These are phyloP conservation scores for Colletotrichum cuscutae DNA, from an alignment of 2,329 filamentous ascomycete species.

Conservation along the genomic window DNA sequence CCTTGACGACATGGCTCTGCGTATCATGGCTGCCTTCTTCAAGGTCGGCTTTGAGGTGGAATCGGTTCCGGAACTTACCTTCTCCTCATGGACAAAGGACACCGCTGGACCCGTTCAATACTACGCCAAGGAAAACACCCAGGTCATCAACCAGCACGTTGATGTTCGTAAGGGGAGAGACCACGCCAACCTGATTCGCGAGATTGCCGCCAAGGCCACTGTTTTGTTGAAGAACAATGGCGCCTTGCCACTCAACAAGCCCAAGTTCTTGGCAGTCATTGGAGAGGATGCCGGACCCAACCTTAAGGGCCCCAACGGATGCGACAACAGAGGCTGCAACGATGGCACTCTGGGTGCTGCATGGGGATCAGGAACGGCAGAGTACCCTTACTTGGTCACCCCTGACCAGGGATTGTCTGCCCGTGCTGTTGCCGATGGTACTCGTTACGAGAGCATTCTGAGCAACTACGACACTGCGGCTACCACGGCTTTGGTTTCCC, in stretches of 20 bases:
- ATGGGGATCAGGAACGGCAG: conserved; percentile 81
- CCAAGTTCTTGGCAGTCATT: conserved; percentile 80
- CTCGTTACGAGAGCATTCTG: conserved; percentile 73
- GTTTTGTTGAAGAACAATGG: conserved; percentile 90
- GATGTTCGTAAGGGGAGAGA: conserved; percentile 76
- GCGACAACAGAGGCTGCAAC: conserved; percentile 72
- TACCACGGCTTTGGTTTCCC: conserved; percentile 68
- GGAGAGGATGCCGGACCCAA: conserved; percentile 87
- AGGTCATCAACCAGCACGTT: conserved; percentile 82
- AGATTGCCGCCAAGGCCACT: conserved; percentile 81
- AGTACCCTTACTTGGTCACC: conserved; percentile 81
- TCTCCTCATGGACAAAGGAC: conserved; percentile 86
- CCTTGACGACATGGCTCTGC: conserved; percentile 90
- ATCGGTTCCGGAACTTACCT: conserved; percentile 72
- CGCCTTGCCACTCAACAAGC: conserved; percentile 80
- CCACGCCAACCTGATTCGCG: conserved; percentile 78
- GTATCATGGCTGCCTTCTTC: conserved; percentile 79
- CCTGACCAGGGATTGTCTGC: conserved; percentile 76
- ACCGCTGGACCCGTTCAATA: conserved; percentile 77
- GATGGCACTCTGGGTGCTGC: conserved; percentile 76
- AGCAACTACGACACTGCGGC: conserved; percentile 72
- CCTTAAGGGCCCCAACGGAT: conserved; percentile 81
- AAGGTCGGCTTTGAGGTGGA: conserved; percentile 69
- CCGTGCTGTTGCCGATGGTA: conserved; percentile 68
- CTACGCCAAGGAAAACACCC: conserved; percentile 68